phyloP scores from a whole-genome alignment of 495 filamentous ascomycete species.

The Durotheca rogersii region DNA sequence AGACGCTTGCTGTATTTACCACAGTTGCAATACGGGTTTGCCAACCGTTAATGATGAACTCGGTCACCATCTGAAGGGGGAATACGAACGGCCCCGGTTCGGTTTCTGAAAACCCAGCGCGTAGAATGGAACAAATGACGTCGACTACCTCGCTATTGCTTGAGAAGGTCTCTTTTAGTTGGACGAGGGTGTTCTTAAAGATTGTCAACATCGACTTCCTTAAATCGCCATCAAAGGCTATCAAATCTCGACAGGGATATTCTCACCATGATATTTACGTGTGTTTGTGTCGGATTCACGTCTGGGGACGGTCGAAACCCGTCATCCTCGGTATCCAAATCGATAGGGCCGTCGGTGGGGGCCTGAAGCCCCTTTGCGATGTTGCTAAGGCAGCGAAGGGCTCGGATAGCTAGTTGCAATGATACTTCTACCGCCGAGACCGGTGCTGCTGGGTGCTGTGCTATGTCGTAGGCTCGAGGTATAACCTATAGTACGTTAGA shows the following conservation, averaged over 20 bases:
- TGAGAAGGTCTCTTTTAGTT: constrained; percentile 56
- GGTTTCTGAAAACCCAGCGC: constrained; percentile 76
- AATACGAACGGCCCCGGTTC: constrained; percentile 77
- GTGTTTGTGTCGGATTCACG: constrained; percentile 34
- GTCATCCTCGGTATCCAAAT: constrained; percentile 54
- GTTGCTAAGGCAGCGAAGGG: constrained; percentile 69
- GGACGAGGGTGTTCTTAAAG: constrained; percentile 44
- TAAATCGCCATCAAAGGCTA: background rate
- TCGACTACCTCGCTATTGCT: constrained; percentile 71
- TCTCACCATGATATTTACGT: constrained; percentile 38
- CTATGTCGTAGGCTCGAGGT: constrained; percentile 40
- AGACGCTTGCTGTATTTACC: constrained; percentile 74
- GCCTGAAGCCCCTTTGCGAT: constrained; percentile 80
- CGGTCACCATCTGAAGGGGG: constrained; percentile 64
- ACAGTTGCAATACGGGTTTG: constrained; percentile 61
- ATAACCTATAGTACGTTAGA: constrained; percentile 30
- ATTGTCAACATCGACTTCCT: background rate
- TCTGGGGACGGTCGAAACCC: background rate
- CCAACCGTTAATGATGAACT: constrained; percentile 59
- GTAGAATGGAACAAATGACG: constrained; percentile 70
- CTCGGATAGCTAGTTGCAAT: constrained; percentile 59
- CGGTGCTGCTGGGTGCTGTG: constrained; percentile 38
- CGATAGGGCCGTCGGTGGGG: constrained; percentile 67
- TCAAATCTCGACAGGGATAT: background rate
- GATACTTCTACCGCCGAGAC: constrained; percentile 41